These are phyloP conservation scores for Sclerotinia trifoliorum DNA, from an alignment of 2,329 filamentous ascomycete species.

Conservation along the genomic window DNA sequence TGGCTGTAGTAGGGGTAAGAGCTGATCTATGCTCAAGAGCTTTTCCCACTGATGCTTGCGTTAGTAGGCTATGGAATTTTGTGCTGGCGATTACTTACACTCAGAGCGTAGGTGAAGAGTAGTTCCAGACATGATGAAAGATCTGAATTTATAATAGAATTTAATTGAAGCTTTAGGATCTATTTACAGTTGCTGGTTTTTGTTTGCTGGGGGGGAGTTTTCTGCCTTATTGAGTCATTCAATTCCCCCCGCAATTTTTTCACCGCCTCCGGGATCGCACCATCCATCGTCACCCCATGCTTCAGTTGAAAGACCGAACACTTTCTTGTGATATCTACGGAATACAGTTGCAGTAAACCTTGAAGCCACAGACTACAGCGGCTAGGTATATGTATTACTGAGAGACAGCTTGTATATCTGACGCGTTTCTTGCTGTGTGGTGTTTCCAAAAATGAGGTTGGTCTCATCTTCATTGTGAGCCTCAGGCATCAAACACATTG, in stretches of 20 bases:
- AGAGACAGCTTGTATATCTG: not conserved
- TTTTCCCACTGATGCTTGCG: conserved; percentile 41
- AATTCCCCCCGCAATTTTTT: not conserved
- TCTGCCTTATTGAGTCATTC: conserved; percentile 18
- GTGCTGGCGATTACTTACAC: conserved; percentile 38
- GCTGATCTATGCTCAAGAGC: conserved; percentile 45
- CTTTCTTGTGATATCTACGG: not conserved
- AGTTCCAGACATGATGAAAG: conserved; percentile 38
- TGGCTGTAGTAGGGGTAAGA: conserved; percentile 47
- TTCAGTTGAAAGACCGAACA: not conserved
- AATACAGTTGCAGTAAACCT: no score
- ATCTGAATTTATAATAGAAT: conserved; percentile 24
- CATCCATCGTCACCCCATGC: not conserved
- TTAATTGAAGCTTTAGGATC: not conserved
- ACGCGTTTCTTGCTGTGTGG: not conserved
- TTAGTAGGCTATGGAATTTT: conserved; percentile 34
- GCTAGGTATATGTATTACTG: not conserved
- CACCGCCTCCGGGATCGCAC: conserved; percentile 18
- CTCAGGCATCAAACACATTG: not conserved
- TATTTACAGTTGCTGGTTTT: conserved; percentile 5
- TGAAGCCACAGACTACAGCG: not conserved
- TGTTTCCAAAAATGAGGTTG: not conserved
- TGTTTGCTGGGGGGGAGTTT: conserved; percentile 10
- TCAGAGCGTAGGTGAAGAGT: conserved; percentile 44
- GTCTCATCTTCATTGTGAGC: not conserved